Conservation (phyloP, 345 rosid genomes). For the Melastoma malabathricum region DNA sequence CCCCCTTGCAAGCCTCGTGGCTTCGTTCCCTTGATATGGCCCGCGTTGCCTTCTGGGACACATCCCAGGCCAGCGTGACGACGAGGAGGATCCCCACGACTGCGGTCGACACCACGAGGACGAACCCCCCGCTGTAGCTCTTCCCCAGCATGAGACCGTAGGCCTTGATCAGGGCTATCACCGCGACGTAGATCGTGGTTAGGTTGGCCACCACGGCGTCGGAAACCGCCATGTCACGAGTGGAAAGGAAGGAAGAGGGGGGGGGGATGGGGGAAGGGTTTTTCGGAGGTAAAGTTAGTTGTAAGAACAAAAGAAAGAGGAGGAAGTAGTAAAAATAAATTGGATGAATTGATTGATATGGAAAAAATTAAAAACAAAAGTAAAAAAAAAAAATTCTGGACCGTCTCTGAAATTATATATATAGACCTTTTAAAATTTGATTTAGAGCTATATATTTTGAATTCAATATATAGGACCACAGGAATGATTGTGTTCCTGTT, state of each 20-base stretch:
- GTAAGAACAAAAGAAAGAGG: not conserved
- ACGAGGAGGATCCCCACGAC: constrained; percentile 49
- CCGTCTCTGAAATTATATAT: no score
- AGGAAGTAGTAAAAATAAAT: not conserved
- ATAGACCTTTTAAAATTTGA: no score
- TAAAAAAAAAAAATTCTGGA: no score
- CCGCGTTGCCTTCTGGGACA: constrained; percentile 59
- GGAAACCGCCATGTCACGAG: constrained; percentile 51
- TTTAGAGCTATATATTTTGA: no score
- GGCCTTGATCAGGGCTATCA: constrained; percentile 60
- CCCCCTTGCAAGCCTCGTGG: constrained; percentile 73
- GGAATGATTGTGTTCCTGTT: no score
- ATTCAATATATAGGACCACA: no score
- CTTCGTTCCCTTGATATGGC: constrained; percentile 46
- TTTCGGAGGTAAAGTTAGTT: not conserved
- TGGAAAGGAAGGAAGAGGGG: not conserved
- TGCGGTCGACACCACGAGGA: constrained; percentile 50
- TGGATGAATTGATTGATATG: no score
- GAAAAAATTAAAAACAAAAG: no score
- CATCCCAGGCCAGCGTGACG: constrained; percentile 82
- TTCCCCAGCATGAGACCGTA: constrained; percentile 45
- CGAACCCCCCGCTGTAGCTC: constrained; percentile 57
- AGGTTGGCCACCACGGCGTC: constrained; percentile 75
- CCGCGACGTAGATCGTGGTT: constrained; percentile 72
- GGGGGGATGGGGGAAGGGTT: not conserved